Evolutionary conservation across 148 eudicot genomes (phyloP), one percentile per base, ranked within the genome.

Genomic region (Nepenthes mirabilis): DNA sequence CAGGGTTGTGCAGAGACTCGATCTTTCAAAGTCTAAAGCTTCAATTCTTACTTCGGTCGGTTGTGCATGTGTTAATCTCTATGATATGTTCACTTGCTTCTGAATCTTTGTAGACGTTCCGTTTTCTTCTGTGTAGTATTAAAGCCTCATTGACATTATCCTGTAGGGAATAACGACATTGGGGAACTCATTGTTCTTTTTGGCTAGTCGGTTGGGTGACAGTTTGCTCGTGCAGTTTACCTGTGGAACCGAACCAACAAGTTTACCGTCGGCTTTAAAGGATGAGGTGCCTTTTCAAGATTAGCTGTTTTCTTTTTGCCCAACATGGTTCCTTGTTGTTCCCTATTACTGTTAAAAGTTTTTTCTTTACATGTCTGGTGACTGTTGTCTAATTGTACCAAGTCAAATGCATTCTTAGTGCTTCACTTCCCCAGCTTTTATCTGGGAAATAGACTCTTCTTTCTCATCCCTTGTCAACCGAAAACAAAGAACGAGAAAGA

Each of bases 121-220:
- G 34, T 14, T 59, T 33, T 56, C 65, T 43, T 55, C 47, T 1
- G 13, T 47, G 49, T 65, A 7, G n/a, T 52, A 23, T 32, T 40
- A n/a, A 12, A 8, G 8, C 58, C 35, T 55, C 35, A 32, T 10
- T 55, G 57, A 33, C 55, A 50, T 63, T 59, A 47, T 60, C 63
- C 3, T 64, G 58, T 64, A 93, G 99, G 97, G 75, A 36, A 76
- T 94, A 40, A 75, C 90, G 36, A 84, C 87, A 5, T 56, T 94
- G 64, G 99, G 99, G 53, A 79, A 77, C 75, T 86, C 99, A 5
- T 79, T 89, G 9, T 86, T 89, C 67, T 94, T 94, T 69, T 58
- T 94, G 79, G 97, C 84, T 66, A 94, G 99, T 79, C 89, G 97
- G 36, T 63, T 94, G 73, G 99, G 99, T 49, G 99, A 94, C 66